A percentile compares a stretch with the other conserved stretches of the same genome.
These are phyloP conservation scores for Stellera chamaejasme DNA, from an alignment of 345 rosid species.

Conservation along the genomic window DNA sequence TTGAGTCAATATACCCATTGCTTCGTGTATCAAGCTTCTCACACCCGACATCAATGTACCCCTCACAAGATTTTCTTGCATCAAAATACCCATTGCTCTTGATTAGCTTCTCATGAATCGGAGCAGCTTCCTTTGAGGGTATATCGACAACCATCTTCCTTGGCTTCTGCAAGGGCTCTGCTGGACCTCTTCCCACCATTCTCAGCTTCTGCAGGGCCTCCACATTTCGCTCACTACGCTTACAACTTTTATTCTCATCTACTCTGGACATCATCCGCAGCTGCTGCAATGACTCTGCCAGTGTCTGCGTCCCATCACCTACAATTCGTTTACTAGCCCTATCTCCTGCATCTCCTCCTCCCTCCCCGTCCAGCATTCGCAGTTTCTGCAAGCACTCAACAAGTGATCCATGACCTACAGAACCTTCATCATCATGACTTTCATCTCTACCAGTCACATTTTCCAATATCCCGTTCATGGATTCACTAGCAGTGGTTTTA, in stretches of 20 bases:
- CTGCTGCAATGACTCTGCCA: slow-evolving; percentile 10
- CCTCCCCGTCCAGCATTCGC: slow-evolving; percentile 31
- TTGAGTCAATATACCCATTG: too few relatives aligned
- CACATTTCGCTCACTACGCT: background rate
- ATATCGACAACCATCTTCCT: background rate
- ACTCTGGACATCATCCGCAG: slow-evolving; percentile 2
- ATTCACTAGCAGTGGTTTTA: background rate
- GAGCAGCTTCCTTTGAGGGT: background rate
- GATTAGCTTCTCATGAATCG: slow-evolving; percentile 50
- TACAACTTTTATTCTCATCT: slow-evolving; percentile 7
- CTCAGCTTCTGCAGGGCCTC: slow-evolving; percentile 14
- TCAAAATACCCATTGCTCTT: slow-evolving; percentile 47
- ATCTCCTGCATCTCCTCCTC: slow-evolving; percentile 25
- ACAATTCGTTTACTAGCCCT: slow-evolving; percentile 5
- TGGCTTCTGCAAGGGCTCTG: background rate
- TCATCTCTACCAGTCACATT: too few relatives aligned
- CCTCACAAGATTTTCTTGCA: slow-evolving; percentile 24
- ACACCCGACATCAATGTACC: too few relatives aligned
- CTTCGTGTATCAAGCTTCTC: too few relatives aligned
- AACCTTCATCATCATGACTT: too few relatives aligned
- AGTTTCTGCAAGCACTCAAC: slow-evolving; percentile 45
- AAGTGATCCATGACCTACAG: slow-evolving; percentile 29
- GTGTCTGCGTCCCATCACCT: slow-evolving; percentile 6
- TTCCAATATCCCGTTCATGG: too few relatives aligned
- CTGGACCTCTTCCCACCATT: slow-evolving; percentile 1